Evolutionary conservation across 768 basidiomycete species (phyloP), one percentile per base, ranked within the genome.

Genomic region (Lactarius indigo): DNA sequence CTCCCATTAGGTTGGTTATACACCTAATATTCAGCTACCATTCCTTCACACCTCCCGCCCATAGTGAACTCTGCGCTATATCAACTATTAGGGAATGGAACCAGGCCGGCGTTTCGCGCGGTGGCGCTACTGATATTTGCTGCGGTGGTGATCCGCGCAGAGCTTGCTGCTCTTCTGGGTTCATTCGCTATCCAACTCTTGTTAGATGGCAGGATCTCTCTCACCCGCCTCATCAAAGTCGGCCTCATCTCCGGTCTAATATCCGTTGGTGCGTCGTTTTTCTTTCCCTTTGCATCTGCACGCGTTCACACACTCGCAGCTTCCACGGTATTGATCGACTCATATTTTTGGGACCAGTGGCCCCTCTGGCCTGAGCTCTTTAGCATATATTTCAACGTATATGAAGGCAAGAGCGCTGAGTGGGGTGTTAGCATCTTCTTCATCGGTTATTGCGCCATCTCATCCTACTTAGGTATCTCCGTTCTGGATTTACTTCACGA

Each of bases 341-440:
- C 92, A 0, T 90, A 89, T 78, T 90, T 96, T 76, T 98, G 96
- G 94, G 73, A 82, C 61, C 78, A 77, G 70, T 83, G 79, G 71
- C 81, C 85, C 5, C 74, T 96, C 0, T 98, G 95, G 96, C 96
- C 97, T 0, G 97, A 98, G 74, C 78, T 92, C 18, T 80, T 85
- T 1, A 83, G 85, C 0, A 69, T 96, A 13, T 87, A 87, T 69
- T 99, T 93, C 79, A 99, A 98, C 73, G 85, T 98, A 30, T 78
- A 88, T 6, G 76, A 93, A 73, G 94, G 95, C 17, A 94, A 96
- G 75, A 89, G 90, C 31, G 78, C 87, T 0, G 87, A 95, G 23
- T 99, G 97, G 97, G 97, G 97, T 69, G 93, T 96, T 75, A 69
- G 91, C 82, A 26, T 28, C 28, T 31, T 55, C 23, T 30, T 62